Evolutionary conservation across 306 rosid species (phyloP), one percentile per base, ranked within the genome.

Genomic region (Cucumis cinereus): DNA sequence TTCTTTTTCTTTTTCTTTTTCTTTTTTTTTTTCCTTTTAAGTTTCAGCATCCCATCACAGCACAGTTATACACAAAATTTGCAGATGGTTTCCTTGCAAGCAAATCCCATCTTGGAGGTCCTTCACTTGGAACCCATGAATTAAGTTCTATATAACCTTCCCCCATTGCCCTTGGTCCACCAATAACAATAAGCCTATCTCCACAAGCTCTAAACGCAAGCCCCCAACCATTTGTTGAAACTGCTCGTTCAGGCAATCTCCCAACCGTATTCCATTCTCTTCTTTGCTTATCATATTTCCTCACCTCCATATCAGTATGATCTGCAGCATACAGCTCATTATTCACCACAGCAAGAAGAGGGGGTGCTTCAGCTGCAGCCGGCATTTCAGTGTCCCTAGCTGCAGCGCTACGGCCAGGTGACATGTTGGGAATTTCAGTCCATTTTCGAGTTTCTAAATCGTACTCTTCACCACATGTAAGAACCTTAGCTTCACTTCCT

Each of bases 201-300:
- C 98, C 98, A 57, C 98, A 93, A 12, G 98, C 98, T 78, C 93
- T 85, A 45, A 93, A 93, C 4, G 98, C 98, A 59, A 93, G 93
- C 17, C 98, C 98, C 98, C 98, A 93, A 41, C 98, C 98, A 66
- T 93, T 92, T 88, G 92, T 87, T 2, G 98, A 93, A 41, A 61
- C 85, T 0, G 85, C 93, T n/a, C 86, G 84, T 72, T 90, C 98
- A 0, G 98, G 98, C 81, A 93, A 82, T 61, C 96, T 83, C 75
- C 98, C 98, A 20, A 91, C 87, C 0, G 86, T 88, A 49, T 15
- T 0, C 98, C 98, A 93, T 66, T 11, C 10, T 64, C 64, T 88
- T 36, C 74, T 74, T 20, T 54, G 81, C 69, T 91, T 93, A 72
- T 93, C 89, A 28, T 88, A 93, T 62, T 87, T 93, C 75, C 87